Evolutionary conservation across 2,329 filamentous ascomycete species (phyloP).

Genomic region (Lecanosticta acicola): DNA sequence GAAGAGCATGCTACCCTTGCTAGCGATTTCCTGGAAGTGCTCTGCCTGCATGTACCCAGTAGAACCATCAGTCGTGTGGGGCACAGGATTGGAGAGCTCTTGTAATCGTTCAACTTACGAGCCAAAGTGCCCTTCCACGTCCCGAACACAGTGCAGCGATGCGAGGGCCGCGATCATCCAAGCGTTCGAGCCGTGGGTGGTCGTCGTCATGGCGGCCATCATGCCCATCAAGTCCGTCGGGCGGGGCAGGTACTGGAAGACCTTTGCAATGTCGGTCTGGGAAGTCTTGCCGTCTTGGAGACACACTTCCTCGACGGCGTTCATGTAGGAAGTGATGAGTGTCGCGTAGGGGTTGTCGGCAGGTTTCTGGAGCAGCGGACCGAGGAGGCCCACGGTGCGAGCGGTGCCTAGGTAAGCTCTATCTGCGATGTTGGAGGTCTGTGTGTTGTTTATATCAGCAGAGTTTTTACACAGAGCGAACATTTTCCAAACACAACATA

Average conservation of each 20-base stretch:
- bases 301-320: conserved; percentile 25
- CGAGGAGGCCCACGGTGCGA: conserved; percentile 26
- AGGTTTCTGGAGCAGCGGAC: conserved; percentile 32
- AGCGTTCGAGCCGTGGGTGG: background rate
- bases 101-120: conserved; percentile 3
- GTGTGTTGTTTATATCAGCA: background rate
- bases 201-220: too few species aligned
- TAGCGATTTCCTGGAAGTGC: conserved; percentile 7
- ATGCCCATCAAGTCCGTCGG: background rate
- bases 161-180: background rate
- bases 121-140: conserved; percentile 5
- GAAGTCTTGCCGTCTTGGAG: background rate
- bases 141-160: background rate
- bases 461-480: too few species aligned
- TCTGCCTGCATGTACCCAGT: conserved; percentile 8
- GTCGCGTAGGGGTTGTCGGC: conserved; percentile 37
- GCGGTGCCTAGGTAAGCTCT: conserved; percentile 30
- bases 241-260: background rate
- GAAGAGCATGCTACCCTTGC: conserved; percentile 2
- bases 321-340: conserved; percentile 40
- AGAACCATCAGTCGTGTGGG: conserved; percentile 1
- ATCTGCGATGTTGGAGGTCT: conserved; percentile 42
- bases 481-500: conserved; percentile 14
- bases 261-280: background rate
- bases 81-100: too few species aligned